These are phyloP conservation scores for Blastobotrys apis DNA, from an alignment of 1,139 yeast species.

Conservation along the genomic window DNA sequence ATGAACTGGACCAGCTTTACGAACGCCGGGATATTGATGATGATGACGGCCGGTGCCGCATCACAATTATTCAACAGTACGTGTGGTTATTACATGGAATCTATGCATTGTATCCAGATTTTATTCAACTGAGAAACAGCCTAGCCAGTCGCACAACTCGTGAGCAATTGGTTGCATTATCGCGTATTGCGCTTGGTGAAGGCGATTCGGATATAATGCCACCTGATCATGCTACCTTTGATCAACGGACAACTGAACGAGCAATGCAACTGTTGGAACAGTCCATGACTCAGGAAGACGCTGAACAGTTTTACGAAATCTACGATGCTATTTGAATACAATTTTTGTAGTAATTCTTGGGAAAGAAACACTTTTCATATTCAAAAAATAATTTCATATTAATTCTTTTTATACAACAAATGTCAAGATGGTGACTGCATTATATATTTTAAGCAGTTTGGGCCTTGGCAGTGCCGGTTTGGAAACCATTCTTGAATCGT, in stretches of 20 bases:
- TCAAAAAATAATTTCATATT: background rate
- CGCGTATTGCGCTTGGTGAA: conserved; percentile 5
- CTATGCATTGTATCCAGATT: background rate
- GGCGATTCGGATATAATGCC: conserved; percentile 8
- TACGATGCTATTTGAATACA: conserved; percentile 39
- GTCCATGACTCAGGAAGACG: conserved; percentile 71
- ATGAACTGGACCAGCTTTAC: background rate
- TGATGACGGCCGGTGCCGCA: background rate
- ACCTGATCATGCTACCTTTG: too few relatives aligned
- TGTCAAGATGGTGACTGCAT: background rate
- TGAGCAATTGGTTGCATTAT: conserved; percentile 9
- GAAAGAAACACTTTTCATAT: conserved; percentile 1
- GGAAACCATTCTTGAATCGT: conserved; percentile 99
- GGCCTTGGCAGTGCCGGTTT: conserved; percentile 74
- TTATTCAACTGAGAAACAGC: background rate
- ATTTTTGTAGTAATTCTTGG: too few relatives aligned
- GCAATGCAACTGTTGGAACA: conserved; percentile 68
- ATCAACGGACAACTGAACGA: conserved; percentile 59
- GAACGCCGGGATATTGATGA: background rate
- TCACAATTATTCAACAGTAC: background rate
- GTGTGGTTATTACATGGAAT: background rate
- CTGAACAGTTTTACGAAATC: conserved; percentile 51
- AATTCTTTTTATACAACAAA: background rate
- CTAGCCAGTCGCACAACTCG: conserved; percentile 2
- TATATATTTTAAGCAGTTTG: conserved; percentile 27